Conservation (phyloP, 2,329 filamentous ascomycete species). For the Nigrospora oryzae region DNA sequence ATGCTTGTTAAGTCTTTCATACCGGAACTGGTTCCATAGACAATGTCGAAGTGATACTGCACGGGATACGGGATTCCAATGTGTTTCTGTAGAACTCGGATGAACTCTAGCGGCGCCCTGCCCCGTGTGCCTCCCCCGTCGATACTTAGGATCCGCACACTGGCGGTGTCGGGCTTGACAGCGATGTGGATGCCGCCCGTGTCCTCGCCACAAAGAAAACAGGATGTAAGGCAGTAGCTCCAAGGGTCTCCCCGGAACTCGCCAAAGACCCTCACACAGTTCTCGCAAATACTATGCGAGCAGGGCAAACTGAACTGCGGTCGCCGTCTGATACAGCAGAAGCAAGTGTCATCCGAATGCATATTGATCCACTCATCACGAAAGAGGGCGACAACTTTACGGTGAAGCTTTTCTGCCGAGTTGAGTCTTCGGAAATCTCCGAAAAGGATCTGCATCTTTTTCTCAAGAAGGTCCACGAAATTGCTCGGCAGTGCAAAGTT, state of each 20-base stretch:
- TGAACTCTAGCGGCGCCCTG: slow-evolving; percentile 13
- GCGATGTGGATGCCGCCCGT: slow-evolving; percentile 8
- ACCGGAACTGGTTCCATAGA: slow-evolving; percentile 15
- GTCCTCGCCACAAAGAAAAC: slow-evolving; percentile 16
- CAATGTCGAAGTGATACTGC: slow-evolving; percentile 14
- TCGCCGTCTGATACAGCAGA: slow-evolving; percentile 18
- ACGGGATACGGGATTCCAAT: slow-evolving; percentile 9
- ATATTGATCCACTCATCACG: slow-evolving; percentile 2
- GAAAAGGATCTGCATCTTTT: not conserved
- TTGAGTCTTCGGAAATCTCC: not conserved
- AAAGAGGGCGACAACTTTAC: not conserved
- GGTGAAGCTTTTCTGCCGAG: not conserved
- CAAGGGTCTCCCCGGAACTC: slow-evolving; percentile 10
- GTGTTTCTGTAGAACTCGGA: slow-evolving; percentile 10
- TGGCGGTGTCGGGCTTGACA: slow-evolving; percentile 21
- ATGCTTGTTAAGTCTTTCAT: not conserved
- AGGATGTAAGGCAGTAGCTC: slow-evolving; percentile 15
- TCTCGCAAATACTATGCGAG: slow-evolving; percentile 23
- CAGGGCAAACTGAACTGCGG: slow-evolving; percentile 19
- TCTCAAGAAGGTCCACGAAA: not conserved
- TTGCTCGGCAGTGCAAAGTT: not conserved
- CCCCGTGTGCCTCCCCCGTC: slow-evolving; percentile 22
- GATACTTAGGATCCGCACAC: slow-evolving; percentile 22
- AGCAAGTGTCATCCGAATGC: slow-evolving; percentile 14
- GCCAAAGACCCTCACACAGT: slow-evolving; percentile 20